A percentile compares a stretch with the other conserved stretches of the same genome.
These are phyloP conservation scores for Elasticomyces elasticus DNA, from an alignment of 495 filamentous ascomycete species.

Conservation along the genomic window DNA sequence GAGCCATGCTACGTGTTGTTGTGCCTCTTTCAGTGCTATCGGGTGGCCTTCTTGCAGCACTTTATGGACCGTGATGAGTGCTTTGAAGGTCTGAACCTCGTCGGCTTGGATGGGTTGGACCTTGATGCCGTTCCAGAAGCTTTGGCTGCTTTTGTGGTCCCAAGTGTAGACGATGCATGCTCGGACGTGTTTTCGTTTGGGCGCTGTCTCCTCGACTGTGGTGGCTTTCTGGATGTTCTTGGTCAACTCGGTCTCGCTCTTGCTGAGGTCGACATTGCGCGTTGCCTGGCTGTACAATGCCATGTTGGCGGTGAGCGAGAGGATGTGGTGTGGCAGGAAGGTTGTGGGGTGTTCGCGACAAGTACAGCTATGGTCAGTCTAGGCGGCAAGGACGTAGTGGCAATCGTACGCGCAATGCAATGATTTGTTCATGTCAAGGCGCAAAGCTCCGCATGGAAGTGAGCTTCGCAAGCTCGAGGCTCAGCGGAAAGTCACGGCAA, in stretches of 20 bases:
- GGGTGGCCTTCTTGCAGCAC: conserved; percentile 96
- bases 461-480: conserved; percentile 9
- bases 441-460: neutral
- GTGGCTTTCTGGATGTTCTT: conserved; percentile 97
- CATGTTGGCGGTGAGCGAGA: conserved; percentile 24
- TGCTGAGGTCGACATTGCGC: conserved; percentile 50
- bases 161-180: conserved; percentile 98
- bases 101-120: conserved; percentile 97
- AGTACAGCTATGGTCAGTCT: neutral
- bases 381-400: neutral
- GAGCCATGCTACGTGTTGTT: conserved; percentile 80
- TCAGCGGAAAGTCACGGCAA: neutral
- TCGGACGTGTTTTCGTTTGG: conserved; percentile 77
- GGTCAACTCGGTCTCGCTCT: conserved; percentile 82
- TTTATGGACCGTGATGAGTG: conserved; percentile 63
- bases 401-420: neutral
- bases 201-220: conserved; percentile 21
- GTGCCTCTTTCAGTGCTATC: conserved; percentile 73
- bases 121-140: conserved; percentile 98
- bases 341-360: neutral
- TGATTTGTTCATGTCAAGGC: neutral
- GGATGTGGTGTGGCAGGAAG: neutral
- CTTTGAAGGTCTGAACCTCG: conserved; percentile 52
- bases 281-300: conserved; percentile 33
- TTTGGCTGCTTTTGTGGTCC: conserved; percentile 94